Evolutionary conservation across 1,284 basidiomycete species (phyloP), one percentile per base, ranked within the genome.

Genomic region (Afroboletus lepidellus): DNA sequence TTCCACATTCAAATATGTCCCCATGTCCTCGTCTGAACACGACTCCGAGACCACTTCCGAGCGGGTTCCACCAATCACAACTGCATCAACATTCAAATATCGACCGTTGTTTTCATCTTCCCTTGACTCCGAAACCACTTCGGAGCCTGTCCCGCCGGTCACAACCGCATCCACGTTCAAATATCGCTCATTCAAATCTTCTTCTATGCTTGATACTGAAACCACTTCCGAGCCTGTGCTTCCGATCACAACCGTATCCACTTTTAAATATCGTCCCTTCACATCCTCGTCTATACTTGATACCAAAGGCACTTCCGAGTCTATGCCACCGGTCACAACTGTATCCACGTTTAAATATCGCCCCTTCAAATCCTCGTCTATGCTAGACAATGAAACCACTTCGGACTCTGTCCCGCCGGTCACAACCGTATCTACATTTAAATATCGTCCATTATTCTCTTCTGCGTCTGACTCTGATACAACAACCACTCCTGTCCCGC

Each of bases 181-280:
- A 36, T 18, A 36, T 44, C 13, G 30, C 5, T 34, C 48, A 11
- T n/a, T 50, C 34, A 34, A 34, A 11, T 30, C 41, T 13, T 4
- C 47, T 3, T 41, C 38, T 5, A 9, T 15, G 11, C 13, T 27
- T 18, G 37, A 33, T 23, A 13, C 23, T 4, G 43, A 15, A n/a
- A 7, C 23, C 8, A 18, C 23, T 2, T 18, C 11, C 23, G 21
- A 3, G 20, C 13, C 20, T 24, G 15, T 33, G 15, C 42, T 30
- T 2, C 42, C 42, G n/a, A 15, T 33, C 21, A 24, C 42, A n/a
- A 33, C 29, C 24, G 32, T 34, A 23, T 37, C 46, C 20, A 38
- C 46, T 8, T 46, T 48, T n/a, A 41, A 43, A 27, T 30, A 43
- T 50, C n/a, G 30, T 3, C 34, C 48, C 20, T n/a, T 50, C 8